Percentiles rank a stretch among this genome's conserved stretches.
phyloP scores from a whole-genome alignment of 2,329 filamentous ascomycete genomes.

The Dothidotthia symphoricarpi region DNA sequence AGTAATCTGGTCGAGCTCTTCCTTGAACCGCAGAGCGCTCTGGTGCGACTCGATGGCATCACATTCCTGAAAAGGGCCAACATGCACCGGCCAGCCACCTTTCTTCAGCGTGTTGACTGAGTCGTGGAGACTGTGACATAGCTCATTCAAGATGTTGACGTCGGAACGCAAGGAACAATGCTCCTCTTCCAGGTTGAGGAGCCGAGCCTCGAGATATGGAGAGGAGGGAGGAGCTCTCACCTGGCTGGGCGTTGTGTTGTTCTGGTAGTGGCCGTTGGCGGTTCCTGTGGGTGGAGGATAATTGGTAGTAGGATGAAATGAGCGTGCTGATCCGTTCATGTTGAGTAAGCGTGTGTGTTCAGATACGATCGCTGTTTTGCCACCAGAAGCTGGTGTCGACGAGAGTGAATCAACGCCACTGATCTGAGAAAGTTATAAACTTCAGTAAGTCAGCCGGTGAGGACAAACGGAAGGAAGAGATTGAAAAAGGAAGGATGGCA shows the following conservation, averaged over 20 bases:
- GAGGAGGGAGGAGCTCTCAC: slow-evolving; percentile 11
- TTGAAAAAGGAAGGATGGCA: neutral
- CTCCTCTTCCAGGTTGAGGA: slow-evolving; percentile 18
- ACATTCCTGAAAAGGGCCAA: slow-evolving; percentile 14
- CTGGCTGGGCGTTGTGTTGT: slow-evolving; percentile 10
- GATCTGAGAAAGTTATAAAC: too few relatives aligned
- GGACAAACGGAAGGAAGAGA: too few relatives aligned
- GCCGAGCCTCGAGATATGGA: slow-evolving; percentile 17
- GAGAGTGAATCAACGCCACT: too few relatives aligned
- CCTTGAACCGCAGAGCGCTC: slow-evolving; percentile 10
- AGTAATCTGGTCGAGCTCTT: slow-evolving; percentile 19
- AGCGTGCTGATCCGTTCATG: neutral
- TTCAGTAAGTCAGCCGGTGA: too few relatives aligned
- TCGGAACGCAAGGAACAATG: slow-evolving; percentile 15
- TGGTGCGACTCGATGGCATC: slow-evolving; percentile 12
- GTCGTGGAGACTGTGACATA: slow-evolving; percentile 15
- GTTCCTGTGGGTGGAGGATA: slow-evolving; percentile 9
- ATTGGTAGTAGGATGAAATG: slow-evolving; percentile 13
- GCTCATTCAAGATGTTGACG: slow-evolving; percentile 14
- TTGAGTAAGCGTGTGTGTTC: neutral
- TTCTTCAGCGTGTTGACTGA: slow-evolving; percentile 23
- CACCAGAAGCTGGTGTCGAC: too few relatives aligned
- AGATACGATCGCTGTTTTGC: too few relatives aligned
- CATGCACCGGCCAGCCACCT: slow-evolving; percentile 16
- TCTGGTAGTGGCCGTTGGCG: neutral